These are phyloP conservation scores for Pseudomassariella vexata DNA, from an alignment of 2,329 filamentous ascomycete genomes.

Conservation along the genomic window DNA sequence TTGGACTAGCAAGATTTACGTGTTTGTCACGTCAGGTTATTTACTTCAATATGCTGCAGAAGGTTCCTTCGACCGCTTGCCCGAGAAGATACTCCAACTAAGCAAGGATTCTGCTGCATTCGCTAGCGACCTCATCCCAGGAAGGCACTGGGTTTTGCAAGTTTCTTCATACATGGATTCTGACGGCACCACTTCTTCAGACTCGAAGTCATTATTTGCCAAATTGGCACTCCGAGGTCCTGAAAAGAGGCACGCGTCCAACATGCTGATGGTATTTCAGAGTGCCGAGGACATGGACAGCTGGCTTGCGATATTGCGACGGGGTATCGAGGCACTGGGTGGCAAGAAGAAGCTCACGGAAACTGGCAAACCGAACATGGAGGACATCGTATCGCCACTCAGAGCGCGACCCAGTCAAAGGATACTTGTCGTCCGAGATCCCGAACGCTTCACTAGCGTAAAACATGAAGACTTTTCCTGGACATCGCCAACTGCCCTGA, in stretches of 20 bases:
- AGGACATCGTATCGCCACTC: slow-evolving; percentile 27
- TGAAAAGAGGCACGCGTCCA: slow-evolving; percentile 53
- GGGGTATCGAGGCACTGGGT: slow-evolving; percentile 64
- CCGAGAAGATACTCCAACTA: slow-evolving; percentile 68
- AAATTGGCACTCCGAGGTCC: slow-evolving; percentile 55
- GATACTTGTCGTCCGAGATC: slow-evolving; percentile 41
- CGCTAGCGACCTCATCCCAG: slow-evolving; percentile 73
- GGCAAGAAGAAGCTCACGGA: slow-evolving; percentile 60
- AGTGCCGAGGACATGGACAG: slow-evolving; percentile 68
- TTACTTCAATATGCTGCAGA: slow-evolving; percentile 69
- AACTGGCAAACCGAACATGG: slow-evolving; percentile 45
- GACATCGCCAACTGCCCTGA: slow-evolving; percentile 18
- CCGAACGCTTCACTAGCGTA: slow-evolving; percentile 37
- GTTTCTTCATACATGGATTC: slow-evolving; percentile 61
- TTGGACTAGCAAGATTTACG: slow-evolving; percentile 66
- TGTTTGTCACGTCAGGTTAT: slow-evolving; percentile 65
- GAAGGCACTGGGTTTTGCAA: slow-evolving; percentile 74
- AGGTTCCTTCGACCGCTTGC: slow-evolving; percentile 64
- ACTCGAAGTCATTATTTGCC: slow-evolving; percentile 58
- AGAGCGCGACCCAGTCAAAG: slow-evolving; percentile 38
- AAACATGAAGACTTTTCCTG: slow-evolving; percentile 30
- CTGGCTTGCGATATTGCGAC: slow-evolving; percentile 65
- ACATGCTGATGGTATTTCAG: slow-evolving; percentile 68
- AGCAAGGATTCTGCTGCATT: slow-evolving; percentile 74
- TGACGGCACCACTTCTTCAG: slow-evolving; percentile 43